Evolutionary conservation across 805 yeast genomes (phyloP).

Genomic region (Kregervanrija fluxuum): DNA sequence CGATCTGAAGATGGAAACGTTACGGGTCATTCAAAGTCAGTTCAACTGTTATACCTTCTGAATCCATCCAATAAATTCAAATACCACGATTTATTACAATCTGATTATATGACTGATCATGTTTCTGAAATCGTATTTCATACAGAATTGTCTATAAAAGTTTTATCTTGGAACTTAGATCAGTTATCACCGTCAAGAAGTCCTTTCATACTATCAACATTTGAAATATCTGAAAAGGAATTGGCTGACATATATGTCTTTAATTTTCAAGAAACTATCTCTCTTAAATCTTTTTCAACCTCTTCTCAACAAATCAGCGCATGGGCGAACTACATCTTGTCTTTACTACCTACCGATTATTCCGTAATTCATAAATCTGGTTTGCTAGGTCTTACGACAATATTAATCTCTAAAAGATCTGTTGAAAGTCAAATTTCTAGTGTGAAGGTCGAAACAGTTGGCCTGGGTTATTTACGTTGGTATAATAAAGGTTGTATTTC

Average conservation of each 20-base stretch:
- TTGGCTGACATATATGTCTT: conserved; percentile 33
- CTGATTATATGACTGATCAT: conserved; percentile 13
- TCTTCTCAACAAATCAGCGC: conserved; percentile 26
- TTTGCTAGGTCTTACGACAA: conserved; percentile 44
- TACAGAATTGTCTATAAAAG: conserved; percentile 16
- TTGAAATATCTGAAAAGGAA: conserved; percentile 1
- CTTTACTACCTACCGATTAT: conserved; percentile 24
- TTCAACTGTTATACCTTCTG: conserved; percentile 13
- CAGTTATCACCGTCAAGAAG: conserved; percentile 13
- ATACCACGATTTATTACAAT: conserved; percentile 12
- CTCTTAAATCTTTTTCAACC: conserved; percentile 37
- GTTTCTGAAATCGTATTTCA: conserved; percentile 7
- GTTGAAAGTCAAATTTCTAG: conserved; percentile 32
- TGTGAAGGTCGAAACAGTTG: conserved; percentile 36
- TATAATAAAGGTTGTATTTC: conserved; percentile 58
- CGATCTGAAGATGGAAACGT: not conserved
- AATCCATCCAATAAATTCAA: conserved; percentile 23
- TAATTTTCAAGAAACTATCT: conserved; percentile 45
- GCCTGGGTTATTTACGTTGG: conserved; percentile 54
- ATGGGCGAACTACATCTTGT: conserved; percentile 27
- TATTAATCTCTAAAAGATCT: conserved; percentile 29
- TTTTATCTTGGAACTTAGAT: conserved; percentile 35
- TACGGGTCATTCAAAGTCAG: conserved; percentile 6
- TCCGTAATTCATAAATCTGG: conserved; percentile 37
- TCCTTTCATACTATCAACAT: not conserved